Percentiles rank a stretch among this genome's conserved stretches.
Evolutionary conservation across 495 filamentous ascomycete genomes (phyloP).

Genomic region (Podospora appendiculata): DNA sequence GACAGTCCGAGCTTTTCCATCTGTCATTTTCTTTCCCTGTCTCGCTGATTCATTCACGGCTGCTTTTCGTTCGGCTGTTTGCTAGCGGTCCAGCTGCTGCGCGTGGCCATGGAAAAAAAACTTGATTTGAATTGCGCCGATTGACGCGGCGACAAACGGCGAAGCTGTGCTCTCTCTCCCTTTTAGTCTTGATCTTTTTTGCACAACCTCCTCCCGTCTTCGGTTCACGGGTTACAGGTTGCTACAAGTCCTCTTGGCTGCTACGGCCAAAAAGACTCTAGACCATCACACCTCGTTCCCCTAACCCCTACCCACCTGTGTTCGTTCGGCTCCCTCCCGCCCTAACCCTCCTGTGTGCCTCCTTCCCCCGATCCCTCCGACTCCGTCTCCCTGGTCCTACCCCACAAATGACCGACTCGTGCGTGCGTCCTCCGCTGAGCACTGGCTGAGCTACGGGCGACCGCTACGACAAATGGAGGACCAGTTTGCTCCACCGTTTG

Average conservation of each 20-base stretch:
- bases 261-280: too few relatives aligned
- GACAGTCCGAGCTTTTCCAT: slow-evolving; percentile 6
- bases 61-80: neutral
- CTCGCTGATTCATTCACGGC: neutral
- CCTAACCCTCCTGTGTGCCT: neutral
- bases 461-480: slow-evolving; percentile 4
- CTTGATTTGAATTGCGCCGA: too few relatives aligned
- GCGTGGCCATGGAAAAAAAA: too few relatives aligned
- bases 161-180: neutral
- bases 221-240: too few relatives aligned
- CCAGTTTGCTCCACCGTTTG: slow-evolving; percentile 8
- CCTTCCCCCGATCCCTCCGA: neutral
- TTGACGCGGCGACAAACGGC: too few relatives aligned
- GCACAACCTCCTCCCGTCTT: neutral
- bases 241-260: too few relatives aligned
- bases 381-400: neutral
- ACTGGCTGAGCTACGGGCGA: neutral
- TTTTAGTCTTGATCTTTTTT: neutral
- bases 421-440: neutral
- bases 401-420: slow-evolving; percentile 5
- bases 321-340: too few relatives aligned
- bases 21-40: neutral
- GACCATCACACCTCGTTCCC: too few relatives aligned
- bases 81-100: neutral
- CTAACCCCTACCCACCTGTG: too few relatives aligned